Evolutionary conservation across 2,329 filamentous ascomycete genomes (phyloP).

Genomic region (Fonsecaea pugnacius): DNA sequence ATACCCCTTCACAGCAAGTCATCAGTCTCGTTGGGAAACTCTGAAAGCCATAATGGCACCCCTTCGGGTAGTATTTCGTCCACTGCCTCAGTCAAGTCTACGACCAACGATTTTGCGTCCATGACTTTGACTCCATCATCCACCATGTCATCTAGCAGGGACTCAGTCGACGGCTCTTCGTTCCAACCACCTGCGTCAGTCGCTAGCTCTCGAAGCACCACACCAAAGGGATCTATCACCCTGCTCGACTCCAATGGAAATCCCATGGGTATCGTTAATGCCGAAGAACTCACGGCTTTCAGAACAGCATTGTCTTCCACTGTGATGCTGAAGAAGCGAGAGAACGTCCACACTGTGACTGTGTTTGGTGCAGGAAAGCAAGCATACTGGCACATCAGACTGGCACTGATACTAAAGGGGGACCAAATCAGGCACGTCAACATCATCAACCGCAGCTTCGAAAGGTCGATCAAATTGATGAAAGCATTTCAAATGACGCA

Average conservation of each 20-base stretch:
- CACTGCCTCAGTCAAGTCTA: conserved; percentile 42
- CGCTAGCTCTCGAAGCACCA: conserved; percentile 48
- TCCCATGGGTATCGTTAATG: conserved; percentile 68
- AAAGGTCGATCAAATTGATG: conserved; percentile 53
- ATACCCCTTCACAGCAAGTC: conserved; percentile 22
- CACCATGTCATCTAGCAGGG: conserved; percentile 34
- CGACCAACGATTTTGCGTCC: conserved; percentile 44
- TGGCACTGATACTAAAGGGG: conserved; percentile 71
- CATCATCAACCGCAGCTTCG: conserved; percentile 73
- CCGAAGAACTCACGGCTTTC: conserved; percentile 71
- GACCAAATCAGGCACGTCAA: conserved; percentile 76
- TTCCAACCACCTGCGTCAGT: conserved; percentile 40
- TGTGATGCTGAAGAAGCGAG: conserved; percentile 67
- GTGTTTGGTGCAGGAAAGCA: conserved; percentile 89
- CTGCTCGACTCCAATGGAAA: conserved; percentile 62
- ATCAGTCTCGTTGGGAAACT: conserved; percentile 32
- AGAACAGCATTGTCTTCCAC: conserved; percentile 66
- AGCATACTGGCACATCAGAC: conserved; percentile 90
- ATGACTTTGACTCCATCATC: conserved; percentile 44
- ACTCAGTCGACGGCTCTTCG: conserved; percentile 38
- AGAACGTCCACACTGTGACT: conserved; percentile 72
- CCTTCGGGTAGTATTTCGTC: conserved; percentile 32
- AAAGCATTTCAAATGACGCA: conserved; percentile 58
- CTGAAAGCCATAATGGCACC: conserved; percentile 23
- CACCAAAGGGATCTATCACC: conserved; percentile 62